Conservation (phyloP, 2,329 filamentous ascomycete species). For the Phyllosticta citrichinensis region DNA sequence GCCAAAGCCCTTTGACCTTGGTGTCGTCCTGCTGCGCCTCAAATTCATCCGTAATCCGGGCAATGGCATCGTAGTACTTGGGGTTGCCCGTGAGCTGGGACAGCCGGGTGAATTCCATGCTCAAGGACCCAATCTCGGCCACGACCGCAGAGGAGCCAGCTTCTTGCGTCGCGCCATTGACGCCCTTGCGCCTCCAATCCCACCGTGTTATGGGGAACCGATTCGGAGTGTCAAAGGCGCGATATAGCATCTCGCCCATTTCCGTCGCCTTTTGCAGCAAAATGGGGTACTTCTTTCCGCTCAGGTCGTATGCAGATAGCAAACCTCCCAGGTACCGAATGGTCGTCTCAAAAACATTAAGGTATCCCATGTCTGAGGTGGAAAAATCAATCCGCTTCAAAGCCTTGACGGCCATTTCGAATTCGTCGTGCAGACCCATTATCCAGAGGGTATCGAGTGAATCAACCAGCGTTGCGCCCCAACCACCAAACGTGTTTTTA, state of each 20-base stretch:
- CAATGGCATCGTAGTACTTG: constrained; percentile 30
- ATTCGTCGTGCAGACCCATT: constrained; percentile 49
- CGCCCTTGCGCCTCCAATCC: constrained; percentile 28
- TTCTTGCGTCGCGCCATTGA: constrained; percentile 16
- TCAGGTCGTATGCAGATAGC: constrained; percentile 28
- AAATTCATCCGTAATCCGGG: constrained; percentile 25
- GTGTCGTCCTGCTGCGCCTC: constrained; percentile 26
- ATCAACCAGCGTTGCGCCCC: constrained; percentile 52
- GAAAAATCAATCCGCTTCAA: constrained; percentile 46
- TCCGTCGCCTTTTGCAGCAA: constrained; percentile 31
- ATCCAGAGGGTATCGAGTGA: constrained; percentile 53
- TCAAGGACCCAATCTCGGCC: constrained; percentile 29
- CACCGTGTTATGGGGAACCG: constrained; percentile 31
- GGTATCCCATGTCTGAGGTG: constrained; percentile 23
- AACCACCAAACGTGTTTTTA: constrained; percentile 43
- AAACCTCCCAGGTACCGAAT: constrained; percentile 31
- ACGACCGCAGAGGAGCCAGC: constrained; percentile 22
- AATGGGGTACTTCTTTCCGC: constrained; percentile 23
- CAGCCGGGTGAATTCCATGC: constrained; percentile 30
- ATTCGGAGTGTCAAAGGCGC: constrained; percentile 34
- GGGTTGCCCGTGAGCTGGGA: constrained; percentile 28
- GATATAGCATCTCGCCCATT: constrained; percentile 35
- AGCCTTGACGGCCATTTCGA: constrained; percentile 43
- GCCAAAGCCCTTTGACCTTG: constrained; percentile 27
- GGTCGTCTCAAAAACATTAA: constrained; percentile 33